A percentile compares a stretch with the other conserved stretches of the same genome.
phyloP scores from a whole-genome alignment of 2,329 filamentous ascomycete genomes.

The Hyphodiscus sp. region DNA sequence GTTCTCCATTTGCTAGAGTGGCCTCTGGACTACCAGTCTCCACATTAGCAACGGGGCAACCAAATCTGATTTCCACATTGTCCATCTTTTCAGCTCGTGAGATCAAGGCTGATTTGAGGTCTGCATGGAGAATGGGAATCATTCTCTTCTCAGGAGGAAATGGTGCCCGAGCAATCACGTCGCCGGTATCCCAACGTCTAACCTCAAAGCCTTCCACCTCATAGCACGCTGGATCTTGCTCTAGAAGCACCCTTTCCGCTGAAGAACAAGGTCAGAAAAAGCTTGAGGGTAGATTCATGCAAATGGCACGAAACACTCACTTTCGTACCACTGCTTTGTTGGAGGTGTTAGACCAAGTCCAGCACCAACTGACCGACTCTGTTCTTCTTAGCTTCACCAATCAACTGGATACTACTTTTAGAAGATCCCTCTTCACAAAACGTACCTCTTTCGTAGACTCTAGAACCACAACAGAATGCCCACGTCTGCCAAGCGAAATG shows the following conservation, averaged over 20 bases:
- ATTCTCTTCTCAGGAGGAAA: neutral
- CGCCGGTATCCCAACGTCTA: neutral
- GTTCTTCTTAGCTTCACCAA: neutral
- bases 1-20: conserved; percentile 12
- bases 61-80: conserved; percentile 5
- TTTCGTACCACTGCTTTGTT: conserved; percentile 1
- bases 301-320: neutral
- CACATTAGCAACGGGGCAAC: conserved; percentile 3
- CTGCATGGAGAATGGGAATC: conserved; percentile 5
- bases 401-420: neutral
- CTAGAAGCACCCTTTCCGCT: too few relatives aligned
- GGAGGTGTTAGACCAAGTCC: conserved; percentile 3
- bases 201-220: neutral
- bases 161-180: conserved; percentile 1
- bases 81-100: neutral
- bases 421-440: too few relatives aligned
- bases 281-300: too few relatives aligned
- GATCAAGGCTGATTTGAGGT: conserved; percentile 5
- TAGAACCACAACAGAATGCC: conserved; percentile 2
- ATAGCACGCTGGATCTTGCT: neutral
- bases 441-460: conserved; percentile 4
- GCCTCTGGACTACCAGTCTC: conserved; percentile 12
- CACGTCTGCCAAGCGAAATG: conserved; percentile 3
- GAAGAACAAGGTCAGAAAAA: neutral
- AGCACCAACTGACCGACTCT: conserved; percentile 1